Conservation (phyloP, 768 basidiomycete genomes). For the Mycena latifolia region DNA sequence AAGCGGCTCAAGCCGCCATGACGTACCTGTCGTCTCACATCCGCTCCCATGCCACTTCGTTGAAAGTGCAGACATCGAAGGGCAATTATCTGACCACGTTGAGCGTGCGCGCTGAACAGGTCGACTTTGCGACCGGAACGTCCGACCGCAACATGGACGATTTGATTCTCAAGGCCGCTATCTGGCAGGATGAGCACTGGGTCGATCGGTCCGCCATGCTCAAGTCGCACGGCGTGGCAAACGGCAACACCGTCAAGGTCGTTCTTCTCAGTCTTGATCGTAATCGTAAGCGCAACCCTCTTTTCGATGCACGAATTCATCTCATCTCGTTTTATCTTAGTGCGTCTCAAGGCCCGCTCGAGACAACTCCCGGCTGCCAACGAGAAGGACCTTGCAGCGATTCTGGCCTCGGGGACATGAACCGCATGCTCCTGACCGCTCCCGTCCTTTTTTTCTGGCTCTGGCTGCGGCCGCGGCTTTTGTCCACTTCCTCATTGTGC, state of each 20-base stretch:
- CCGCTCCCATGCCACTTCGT: conserved; percentile 76
- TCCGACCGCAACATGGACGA: conserved; percentile 92
- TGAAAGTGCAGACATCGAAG: conserved; percentile 95
- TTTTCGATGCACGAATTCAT: conserved; percentile 32
- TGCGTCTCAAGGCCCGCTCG: conserved; percentile 91
- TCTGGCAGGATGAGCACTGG: conserved; percentile 96
- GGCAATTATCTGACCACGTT: conserved; percentile 94
- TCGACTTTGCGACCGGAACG: conserved; percentile 71
- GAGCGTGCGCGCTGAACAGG: conserved; percentile 84
- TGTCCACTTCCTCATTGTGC: conserved; percentile 29
- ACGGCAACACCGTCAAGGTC: conserved; percentile 78
- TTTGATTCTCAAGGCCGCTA: conserved; percentile 90
- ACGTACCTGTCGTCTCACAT: conserved; percentile 81
- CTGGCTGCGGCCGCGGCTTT: conserved; percentile 28
- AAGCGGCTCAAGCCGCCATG: conserved; percentile 80
- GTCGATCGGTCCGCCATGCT: conserved; percentile 85
- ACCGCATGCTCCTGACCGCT: conserved; percentile 8
- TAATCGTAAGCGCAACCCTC: conserved; percentile 72
- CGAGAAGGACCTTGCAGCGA: conserved; percentile 85
- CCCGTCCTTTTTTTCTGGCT: conserved; percentile 11
- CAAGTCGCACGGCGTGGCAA: conserved; percentile 51
- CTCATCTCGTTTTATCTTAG: conserved; percentile 50
- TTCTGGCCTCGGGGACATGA: conserved; percentile 59
- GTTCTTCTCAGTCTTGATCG: conserved; percentile 93
- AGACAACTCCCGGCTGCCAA: conserved; percentile 87